phyloP scores from a whole-genome alignment of 1,139 yeast species.

The Debaryomyces singareniensis region DNA sequence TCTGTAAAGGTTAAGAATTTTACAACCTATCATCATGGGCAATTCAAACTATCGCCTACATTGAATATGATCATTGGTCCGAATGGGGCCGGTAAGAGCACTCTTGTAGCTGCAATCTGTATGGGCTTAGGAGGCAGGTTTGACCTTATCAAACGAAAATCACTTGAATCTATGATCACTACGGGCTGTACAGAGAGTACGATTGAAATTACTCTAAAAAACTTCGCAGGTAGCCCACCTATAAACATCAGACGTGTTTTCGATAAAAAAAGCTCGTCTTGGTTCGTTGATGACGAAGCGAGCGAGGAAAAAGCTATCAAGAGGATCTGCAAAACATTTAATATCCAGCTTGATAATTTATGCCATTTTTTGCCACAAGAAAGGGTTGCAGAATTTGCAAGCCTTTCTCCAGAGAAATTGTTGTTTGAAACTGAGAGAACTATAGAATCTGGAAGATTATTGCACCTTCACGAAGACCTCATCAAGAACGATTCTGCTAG shows the following conservation, averaged over 20 bases:
- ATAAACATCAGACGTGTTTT: slow-evolving; percentile 32
- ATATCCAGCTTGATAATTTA: slow-evolving; percentile 82
- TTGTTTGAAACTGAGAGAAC: slow-evolving; percentile 79
- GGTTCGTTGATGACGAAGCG: slow-evolving; percentile 48
- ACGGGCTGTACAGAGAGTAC: slow-evolving; percentile 53
- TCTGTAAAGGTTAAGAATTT: slow-evolving; percentile 64
- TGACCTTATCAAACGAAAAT: slow-evolving; percentile 74
- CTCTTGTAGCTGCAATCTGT: slow-evolving; percentile 90
- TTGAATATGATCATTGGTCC: slow-evolving; percentile 95
- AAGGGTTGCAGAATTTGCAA: slow-evolving; percentile 88
- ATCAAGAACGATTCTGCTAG: slow-evolving; percentile 44
- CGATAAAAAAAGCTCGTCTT: slow-evolving; percentile 45
- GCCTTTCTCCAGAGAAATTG: slow-evolving; percentile 67
- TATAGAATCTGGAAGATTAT: slow-evolving; percentile 56
- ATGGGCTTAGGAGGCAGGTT: slow-evolving; percentile 82
- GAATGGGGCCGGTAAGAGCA: slow-evolving; percentile 93
- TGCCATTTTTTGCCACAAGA: slow-evolving; percentile 97
- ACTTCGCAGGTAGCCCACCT: slow-evolving; percentile 21
- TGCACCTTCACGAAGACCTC: slow-evolving; percentile 51
- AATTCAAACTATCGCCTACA: slow-evolving; percentile 74
- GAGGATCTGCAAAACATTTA: slow-evolving; percentile 40
- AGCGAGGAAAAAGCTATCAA: slow-evolving; percentile 43
- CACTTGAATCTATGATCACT: slow-evolving; percentile 68
- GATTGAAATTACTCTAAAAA: slow-evolving; percentile 63
- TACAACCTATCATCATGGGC: slow-evolving; percentile 76